Evolutionary conservation across 108 stramenopile genomes (phyloP).

Genomic region (Cyclotella distinguenda): DNA sequence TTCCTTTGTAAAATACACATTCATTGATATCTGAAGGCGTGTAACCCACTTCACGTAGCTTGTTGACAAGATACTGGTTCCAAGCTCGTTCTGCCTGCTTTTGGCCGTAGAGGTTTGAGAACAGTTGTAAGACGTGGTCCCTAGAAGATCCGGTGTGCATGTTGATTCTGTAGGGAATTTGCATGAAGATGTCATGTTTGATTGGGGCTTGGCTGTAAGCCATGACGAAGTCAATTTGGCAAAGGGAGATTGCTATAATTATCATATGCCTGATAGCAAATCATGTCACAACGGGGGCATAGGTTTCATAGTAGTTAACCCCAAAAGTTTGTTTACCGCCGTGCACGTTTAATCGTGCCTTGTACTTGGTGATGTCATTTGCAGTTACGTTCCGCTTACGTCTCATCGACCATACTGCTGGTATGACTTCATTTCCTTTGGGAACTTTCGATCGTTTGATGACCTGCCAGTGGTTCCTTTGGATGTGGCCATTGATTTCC

Average conservation of each 20-base stretch:
- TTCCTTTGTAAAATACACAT: no score
- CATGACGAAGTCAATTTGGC: no score
- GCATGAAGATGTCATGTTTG: not conserved
- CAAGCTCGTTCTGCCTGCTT: slow-evolving; percentile 45
- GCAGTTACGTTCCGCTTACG: slow-evolving; percentile 8
- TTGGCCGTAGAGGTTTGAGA: slow-evolving; percentile 43
- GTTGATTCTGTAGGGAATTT: not conserved
- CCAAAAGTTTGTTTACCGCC: no score
- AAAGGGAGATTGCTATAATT: not conserved
- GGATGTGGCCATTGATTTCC: slow-evolving; percentile 22
- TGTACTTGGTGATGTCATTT: no score
- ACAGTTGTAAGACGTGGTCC: slow-evolving; percentile 2
- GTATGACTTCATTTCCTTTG: slow-evolving; percentile 7
- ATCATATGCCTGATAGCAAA: no score
- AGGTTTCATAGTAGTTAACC: no score
- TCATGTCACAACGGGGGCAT: not conserved
- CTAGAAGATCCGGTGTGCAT: not conserved
- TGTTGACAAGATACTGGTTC: slow-evolving; percentile 38
- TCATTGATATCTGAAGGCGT: no score
- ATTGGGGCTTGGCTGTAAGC: no score
- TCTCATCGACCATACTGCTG: slow-evolving; percentile 29
- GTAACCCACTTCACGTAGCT: no score
- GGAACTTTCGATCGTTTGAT: slow-evolving; percentile 11
- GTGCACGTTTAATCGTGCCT: no score
- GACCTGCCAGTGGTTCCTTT: slow-evolving; percentile 10